phyloP scores from a whole-genome alignment of 352 stramenopile species.

The Thraustochytrium striatum region DNA sequence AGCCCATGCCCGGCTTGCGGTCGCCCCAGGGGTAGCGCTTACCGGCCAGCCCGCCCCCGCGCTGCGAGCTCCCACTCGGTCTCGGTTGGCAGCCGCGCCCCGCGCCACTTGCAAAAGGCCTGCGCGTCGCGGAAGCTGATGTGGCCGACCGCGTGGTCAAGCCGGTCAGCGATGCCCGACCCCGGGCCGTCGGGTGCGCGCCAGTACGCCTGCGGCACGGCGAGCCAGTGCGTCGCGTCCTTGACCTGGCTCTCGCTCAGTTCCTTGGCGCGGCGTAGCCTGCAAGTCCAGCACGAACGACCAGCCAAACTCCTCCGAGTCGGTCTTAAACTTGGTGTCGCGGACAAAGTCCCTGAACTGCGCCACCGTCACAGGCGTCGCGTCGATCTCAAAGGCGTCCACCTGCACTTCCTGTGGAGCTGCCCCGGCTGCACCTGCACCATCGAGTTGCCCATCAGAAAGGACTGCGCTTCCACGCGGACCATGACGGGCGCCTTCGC shows the following conservation, averaged over 20 bases:
- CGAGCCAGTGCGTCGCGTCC: constrained; percentile 61
- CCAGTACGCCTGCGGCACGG: constrained; percentile 64
- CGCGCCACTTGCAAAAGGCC: constrained; percentile 66
- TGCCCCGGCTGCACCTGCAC: neutral
- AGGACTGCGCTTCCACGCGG: neutral
- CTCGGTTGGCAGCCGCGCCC: constrained; percentile 65
- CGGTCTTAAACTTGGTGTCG: constrained; percentile 65
- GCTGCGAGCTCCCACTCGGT: constrained; percentile 66
- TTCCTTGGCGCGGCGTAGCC: constrained; percentile 52
- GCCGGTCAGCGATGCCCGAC: constrained; percentile 37
- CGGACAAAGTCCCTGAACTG: constrained; percentile 68
- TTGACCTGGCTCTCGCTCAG: constrained; percentile 53
- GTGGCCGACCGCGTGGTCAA: constrained; percentile 66
- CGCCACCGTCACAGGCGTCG: constrained; percentile 56
- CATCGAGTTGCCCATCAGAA: constrained; percentile 37
- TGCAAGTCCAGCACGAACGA: constrained; percentile 63
- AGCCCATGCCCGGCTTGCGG: constrained; percentile 45
- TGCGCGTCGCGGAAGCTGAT: constrained; percentile 64
- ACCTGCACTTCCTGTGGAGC: constrained; percentile 34
- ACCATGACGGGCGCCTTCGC: neutral
- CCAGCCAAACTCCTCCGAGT: constrained; percentile 69
- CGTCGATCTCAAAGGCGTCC: constrained; percentile 19
- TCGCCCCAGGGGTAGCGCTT: constrained; percentile 63
- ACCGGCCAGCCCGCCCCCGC: constrained; percentile 18
- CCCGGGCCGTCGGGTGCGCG: constrained; percentile 57